These are phyloP conservation scores for Alternaria sp. DNA, from an alignment of 2,329 filamentous ascomycete genomes.

Conservation along the genomic window DNA sequence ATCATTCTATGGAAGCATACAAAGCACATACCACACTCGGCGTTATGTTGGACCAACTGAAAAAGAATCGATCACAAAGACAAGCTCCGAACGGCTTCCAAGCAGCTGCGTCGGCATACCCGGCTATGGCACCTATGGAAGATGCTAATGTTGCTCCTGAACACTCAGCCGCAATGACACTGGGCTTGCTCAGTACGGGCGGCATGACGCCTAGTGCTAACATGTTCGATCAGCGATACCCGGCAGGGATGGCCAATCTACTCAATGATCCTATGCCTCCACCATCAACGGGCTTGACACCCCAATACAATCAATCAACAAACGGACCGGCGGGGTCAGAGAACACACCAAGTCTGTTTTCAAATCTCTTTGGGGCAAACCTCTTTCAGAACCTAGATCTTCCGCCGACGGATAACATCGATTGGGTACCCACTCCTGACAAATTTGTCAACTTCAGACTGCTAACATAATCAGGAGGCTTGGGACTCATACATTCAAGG, in stretches of 20 bases:
- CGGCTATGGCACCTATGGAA: constrained; percentile 50
- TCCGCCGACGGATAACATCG: constrained; percentile 61
- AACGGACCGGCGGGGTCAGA: constrained; percentile 47
- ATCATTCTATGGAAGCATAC: constrained; percentile 85
- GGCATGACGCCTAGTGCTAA: constrained; percentile 63
- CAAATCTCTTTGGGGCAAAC: constrained; percentile 61
- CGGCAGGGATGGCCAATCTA: constrained; percentile 51
- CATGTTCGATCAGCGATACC: constrained; percentile 53
- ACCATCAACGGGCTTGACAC: constrained; percentile 43
- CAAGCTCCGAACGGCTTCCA: constrained; percentile 45
- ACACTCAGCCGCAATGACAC: constrained; percentile 72
- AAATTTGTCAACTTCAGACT: background rate
- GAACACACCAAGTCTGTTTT: constrained; percentile 62
- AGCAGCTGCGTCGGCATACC: constrained; percentile 41
- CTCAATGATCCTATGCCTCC: constrained; percentile 49
- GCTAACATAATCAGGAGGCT: constrained; percentile 57
- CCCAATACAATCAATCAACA: constrained; percentile 47
- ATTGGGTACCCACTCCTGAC: constrained; percentile 64
- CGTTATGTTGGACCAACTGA: constrained; percentile 84
- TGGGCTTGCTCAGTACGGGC: constrained; percentile 73
- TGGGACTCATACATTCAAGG: constrained; percentile 76
- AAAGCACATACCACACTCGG: constrained; percentile 84
- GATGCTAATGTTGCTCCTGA: constrained; percentile 68
- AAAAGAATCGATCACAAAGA: constrained; percentile 54
- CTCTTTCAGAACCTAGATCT: constrained; percentile 63